A percentile compares a stretch with the other conserved stretches of the same genome.
These are phyloP conservation scores for Anisodus tanguticus DNA, from an alignment of 257 asterid species.

Conservation along the genomic window DNA sequence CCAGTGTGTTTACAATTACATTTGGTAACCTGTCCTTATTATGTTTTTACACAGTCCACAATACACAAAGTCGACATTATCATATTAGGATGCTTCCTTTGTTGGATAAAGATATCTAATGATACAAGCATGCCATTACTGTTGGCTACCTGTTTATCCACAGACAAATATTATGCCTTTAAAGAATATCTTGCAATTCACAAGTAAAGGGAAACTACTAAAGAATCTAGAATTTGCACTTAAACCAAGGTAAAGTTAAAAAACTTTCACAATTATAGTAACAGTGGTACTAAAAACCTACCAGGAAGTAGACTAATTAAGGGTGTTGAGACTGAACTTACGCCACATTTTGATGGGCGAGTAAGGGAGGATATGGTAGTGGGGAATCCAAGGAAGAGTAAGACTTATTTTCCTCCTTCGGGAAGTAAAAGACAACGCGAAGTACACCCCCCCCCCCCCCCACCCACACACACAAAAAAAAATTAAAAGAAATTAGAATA, in stretches of 20 bases:
- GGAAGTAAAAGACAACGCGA: neutral
- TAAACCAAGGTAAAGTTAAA: neutral
- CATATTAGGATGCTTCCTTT: neutral
- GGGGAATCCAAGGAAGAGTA: neutral
- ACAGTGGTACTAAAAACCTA: neutral
- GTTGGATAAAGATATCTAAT: neutral
- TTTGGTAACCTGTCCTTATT: neutral
- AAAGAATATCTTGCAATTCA: neutral
- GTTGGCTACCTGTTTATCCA: slow-evolving; percentile 5
- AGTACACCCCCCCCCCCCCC: neutral
- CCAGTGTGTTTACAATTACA: neutral
- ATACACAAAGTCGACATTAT: neutral
- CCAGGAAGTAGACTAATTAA: neutral
- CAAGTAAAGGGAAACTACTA: neutral
- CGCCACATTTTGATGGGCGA: neutral
- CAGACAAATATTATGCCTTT: neutral
- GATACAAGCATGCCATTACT: neutral
- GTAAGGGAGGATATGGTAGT: neutral
- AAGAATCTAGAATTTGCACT: neutral
- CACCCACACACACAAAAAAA: neutral
- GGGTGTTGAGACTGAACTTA: neutral
- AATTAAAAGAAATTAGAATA: neutral
- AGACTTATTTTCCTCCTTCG: neutral
- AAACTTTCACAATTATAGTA: neutral
- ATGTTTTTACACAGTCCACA: neutral